Conservation (phyloP, 2,329 filamentous ascomycete genomes). For the Cercospora sp. region DNA sequence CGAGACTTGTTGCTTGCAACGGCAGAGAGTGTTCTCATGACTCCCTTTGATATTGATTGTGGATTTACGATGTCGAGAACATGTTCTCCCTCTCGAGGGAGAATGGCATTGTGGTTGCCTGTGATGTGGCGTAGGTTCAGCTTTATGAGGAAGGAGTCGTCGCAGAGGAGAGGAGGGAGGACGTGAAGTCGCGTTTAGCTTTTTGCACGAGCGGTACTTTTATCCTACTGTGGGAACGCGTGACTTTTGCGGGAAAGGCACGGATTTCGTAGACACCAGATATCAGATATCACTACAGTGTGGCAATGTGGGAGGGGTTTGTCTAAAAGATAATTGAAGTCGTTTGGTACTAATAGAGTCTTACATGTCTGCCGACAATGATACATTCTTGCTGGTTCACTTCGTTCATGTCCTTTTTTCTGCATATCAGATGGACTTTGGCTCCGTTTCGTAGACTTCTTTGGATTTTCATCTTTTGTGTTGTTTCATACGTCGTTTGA, state of each 20-base stretch:
- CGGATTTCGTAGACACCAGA: background rate
- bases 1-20: no score
- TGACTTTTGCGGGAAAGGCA: background rate
- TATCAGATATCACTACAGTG: background rate
- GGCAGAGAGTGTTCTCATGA: no score
- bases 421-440: no score
- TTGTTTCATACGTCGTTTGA: background rate
- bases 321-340: background rate
- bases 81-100: no score
- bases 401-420: background rate
- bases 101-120: background rate
- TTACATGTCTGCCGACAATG: background rate
- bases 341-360: background rate
- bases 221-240: background rate
- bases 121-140: background rate
- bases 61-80: no score
- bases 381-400: background rate
- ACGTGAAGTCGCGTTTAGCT: background rate
- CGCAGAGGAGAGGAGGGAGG: background rate
- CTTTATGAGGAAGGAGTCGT: background rate
- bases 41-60: no score
- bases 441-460: background rate
- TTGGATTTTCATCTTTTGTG: background rate
- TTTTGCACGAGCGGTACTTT: background rate
- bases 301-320: background rate